Percentiles rank a stretch among this genome's conserved stretches.
Conservation (phyloP, 306 rosid genomes). For the Inga oerstediana region DNA sequence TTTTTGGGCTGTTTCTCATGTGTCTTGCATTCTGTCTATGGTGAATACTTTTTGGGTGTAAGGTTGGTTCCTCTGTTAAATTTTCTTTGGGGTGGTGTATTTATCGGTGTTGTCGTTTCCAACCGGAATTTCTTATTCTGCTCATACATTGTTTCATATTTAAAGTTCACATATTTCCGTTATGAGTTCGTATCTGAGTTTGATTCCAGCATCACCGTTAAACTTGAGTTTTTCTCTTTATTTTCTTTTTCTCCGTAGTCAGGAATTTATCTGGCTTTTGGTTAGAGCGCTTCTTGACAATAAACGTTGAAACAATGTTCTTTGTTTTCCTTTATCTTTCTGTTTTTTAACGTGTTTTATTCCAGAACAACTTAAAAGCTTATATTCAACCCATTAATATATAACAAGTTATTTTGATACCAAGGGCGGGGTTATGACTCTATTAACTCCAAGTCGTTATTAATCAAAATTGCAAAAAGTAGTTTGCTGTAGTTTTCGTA, state of each 20-base stretch:
- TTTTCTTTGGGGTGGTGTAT: constrained; percentile 5
- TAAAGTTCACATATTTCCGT: not conserved
- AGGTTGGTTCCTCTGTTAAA: not conserved
- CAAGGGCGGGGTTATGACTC: not conserved
- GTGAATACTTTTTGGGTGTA: not conserved
- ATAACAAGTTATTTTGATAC: not conserved
- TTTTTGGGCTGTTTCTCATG: too few species aligned
- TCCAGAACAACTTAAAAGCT: not conserved
- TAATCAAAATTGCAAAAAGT: not conserved
- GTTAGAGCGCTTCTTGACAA: not conserved
- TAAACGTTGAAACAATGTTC: not conserved
- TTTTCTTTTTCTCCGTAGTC: not conserved
- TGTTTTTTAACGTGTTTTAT: not conserved
- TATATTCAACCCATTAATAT: not conserved
- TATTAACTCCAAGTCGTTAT: not conserved
- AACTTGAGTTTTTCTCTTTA: not conserved
- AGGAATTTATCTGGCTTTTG: not conserved
- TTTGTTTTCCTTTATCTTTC: not conserved
- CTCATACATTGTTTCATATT: constrained; percentile 9
- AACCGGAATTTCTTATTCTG: not conserved
- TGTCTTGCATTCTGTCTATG: not conserved
- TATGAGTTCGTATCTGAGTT: not conserved
- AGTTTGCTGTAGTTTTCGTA: not conserved
- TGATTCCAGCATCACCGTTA: not conserved
- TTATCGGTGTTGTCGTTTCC: constrained; percentile 22